Base-by-base conservation (phyloP, 2,329 filamentous ascomycete species). In the Colletotrichum musae region DNA sequence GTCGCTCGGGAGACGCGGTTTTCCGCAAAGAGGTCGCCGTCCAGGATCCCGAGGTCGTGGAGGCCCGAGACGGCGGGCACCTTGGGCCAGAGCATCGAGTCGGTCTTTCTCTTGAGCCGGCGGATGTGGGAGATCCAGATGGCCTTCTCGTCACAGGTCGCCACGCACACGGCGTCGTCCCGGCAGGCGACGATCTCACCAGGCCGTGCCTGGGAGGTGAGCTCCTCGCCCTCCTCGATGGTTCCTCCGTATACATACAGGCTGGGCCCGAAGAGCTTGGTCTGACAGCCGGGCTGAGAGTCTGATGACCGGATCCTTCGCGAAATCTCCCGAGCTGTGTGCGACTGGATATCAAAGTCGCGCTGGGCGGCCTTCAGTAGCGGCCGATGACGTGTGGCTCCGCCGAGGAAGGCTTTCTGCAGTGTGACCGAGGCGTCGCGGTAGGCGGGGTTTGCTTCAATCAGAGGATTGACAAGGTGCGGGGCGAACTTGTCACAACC, bases 101-200 rank as follows among this genome's bases (percentile, higher is more conserved):
- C 81, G 9, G 72, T 70, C 71, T 79, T 81, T 54, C 73, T 73
- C 74, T 82, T 83, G 53, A 79, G 74, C 6, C 79, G 76, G 21
- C 81, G 77, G 7, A 81, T 64, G 64, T 83, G 81, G 0, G 80
- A 81, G 68, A 83, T 79, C 81, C 81, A 83, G 51, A 83, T 68
- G 39, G 80, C 81, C 32, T 78, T 80, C 51, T 77, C 75, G 54
- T 83, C 81, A 45, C 75, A 75, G 1, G 81, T 80, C 5, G 77
- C 75, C 45, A 83, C 72, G 72, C 81, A 82, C 3, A 79, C 74
- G 1, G 77, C 76, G 21, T 78, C 76, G 58, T 78, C 78, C 7
- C 81, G 77, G n/a, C 76, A 73, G 10, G 79, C 81, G 6, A 83
- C 69, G 52, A 83, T 73, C 10, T 72, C 74, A 5, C 77, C 76